Base-by-base conservation (phyloP, 2,329 filamentous ascomycete genomes). In the Fusarium haematococcum region DNA sequence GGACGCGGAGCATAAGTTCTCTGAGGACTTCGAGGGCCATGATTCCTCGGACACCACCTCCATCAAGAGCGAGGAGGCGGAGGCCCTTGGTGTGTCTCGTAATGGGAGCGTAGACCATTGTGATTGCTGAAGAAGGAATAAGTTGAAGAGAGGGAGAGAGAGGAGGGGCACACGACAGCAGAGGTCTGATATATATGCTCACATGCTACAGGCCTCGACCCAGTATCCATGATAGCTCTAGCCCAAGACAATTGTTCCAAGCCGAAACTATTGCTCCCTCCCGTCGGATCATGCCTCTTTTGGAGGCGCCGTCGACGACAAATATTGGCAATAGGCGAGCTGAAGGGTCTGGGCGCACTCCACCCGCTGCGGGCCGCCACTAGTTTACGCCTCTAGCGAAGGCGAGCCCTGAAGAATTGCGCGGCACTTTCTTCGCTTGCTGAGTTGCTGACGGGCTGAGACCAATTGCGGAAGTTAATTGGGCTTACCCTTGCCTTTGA, bases 41-140 rank as follows among this genome's bases (percentile, higher is more conserved):
- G 30, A 70, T 63, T 7, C 68, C 68, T 23, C 68, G 57, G 25
- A 70, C 65, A 35, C 68, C 65, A 60, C 68, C 68, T 48, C 68
- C 68, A 5, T 70, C 65, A 2, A 70, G 37, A 5, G 65, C 35
- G 20, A 70, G 65, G 18, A 70, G 68, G 2, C 68, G 68, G 2
- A 39, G 45, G 16, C 68, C 65, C n/a, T 61, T 70, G n/a, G 65
- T n/a, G 37, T 70, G 65, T 23, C 48, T 65, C 8, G 61, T 43
- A 13, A 37, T 5, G 16, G 61, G 48, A 30, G 25, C 35, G 48
- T 63, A 63, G n/a, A 63, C 60, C 60, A 63, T 63, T 11, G 30
- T 54, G 60, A 48, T 10, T 13, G 23, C 8, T 20, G 27, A 18
- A n/a, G 25, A 6, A 4, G 6, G 25, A 2, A 8, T 30, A 10